phyloP scores from a whole-genome alignment of 1,284 basidiomycete species.

The Cryptococcus deneoformans region DNA sequence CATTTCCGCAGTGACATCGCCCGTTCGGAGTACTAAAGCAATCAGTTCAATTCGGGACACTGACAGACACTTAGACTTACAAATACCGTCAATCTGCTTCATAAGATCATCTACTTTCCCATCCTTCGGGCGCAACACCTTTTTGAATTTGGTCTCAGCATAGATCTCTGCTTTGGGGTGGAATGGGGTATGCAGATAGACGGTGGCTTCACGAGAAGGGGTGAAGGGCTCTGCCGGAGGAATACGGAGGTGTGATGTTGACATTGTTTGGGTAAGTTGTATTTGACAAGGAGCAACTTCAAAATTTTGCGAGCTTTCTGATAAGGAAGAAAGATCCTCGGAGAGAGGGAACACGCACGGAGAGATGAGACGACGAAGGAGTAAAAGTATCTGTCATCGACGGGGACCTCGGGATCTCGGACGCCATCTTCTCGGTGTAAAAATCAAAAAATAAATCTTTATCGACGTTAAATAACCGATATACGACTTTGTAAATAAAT shows the following conservation, averaged over 20 bases:
- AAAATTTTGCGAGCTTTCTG: too few relatives aligned
- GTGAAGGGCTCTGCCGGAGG: constrained; percentile 16
- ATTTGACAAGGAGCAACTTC: too few relatives aligned
- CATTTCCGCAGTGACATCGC: constrained; percentile 18
- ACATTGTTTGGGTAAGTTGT: background rate
- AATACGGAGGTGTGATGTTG: constrained; percentile 7
- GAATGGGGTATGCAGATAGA: constrained; percentile 36
- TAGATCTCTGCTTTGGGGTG: constrained; percentile 35
- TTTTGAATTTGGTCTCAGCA: constrained; percentile 32
- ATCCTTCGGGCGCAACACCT: constrained; percentile 27
- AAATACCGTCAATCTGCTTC: constrained; percentile 21
- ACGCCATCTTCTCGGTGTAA: too few relatives aligned
- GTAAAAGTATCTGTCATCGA: too few relatives aligned
- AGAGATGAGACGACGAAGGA: too few relatives aligned
- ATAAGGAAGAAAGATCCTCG: too few relatives aligned
- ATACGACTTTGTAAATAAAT: too few relatives aligned
- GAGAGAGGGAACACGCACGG: too few relatives aligned
- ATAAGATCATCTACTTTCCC: constrained; percentile 19
- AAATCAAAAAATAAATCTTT: too few relatives aligned
- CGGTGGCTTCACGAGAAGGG: constrained; percentile 25
- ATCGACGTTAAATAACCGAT: too few relatives aligned
- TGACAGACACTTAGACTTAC: constrained; percentile 8
- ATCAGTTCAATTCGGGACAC: background rate
- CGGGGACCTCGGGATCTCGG: too few relatives aligned
- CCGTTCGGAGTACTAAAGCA: constrained; percentile 27